Conservation (phyloP, 768 basidiomycete genomes). For the Collybia mongolica region DNA sequence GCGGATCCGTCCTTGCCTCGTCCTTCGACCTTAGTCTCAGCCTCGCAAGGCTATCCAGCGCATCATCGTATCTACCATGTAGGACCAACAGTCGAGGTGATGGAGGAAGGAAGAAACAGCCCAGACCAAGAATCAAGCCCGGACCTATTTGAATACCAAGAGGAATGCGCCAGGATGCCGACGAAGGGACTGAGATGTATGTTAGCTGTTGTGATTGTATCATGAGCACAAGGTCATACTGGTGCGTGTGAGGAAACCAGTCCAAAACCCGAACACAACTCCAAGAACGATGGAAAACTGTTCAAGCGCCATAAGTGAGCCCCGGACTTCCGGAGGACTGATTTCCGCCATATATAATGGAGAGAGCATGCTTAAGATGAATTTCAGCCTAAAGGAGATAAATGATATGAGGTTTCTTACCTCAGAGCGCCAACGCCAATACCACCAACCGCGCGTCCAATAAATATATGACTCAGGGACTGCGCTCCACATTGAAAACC, state of each 20-base stretch:
- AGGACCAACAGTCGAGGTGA: conserved; percentile 61
- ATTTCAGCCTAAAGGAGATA: conserved; percentile 9
- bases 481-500: conserved; percentile 63
- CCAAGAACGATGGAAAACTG: conserved; percentile 81
- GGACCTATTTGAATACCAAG: conserved; percentile 72
- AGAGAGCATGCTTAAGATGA: conserved; percentile 59
- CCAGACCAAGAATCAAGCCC: conserved; percentile 62
- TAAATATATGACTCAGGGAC: conserved; percentile 52
- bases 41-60: conserved; percentile 52
- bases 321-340: conserved; percentile 75
- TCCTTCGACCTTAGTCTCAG: conserved; percentile 47
- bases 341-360: conserved; percentile 87
- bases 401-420: conserved; percentile 19
- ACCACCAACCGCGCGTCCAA: conserved; percentile 76
- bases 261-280: conserved; percentile 83
- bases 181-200: conserved; percentile 47
- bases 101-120: conserved; percentile 58
- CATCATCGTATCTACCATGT: conserved; percentile 56
- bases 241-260: conserved; percentile 69
- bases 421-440: conserved; percentile 78
- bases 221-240: conserved; percentile 33
- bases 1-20: conserved; percentile 48
- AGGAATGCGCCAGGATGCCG: conserved; percentile 76
- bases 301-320: conserved; percentile 77
- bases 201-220: not conserved